Evolutionary conservation across 352 stramenopile genomes (phyloP), one percentile per base, ranked within the genome.

Genomic region (Halophytophthora batemanensis): DNA sequence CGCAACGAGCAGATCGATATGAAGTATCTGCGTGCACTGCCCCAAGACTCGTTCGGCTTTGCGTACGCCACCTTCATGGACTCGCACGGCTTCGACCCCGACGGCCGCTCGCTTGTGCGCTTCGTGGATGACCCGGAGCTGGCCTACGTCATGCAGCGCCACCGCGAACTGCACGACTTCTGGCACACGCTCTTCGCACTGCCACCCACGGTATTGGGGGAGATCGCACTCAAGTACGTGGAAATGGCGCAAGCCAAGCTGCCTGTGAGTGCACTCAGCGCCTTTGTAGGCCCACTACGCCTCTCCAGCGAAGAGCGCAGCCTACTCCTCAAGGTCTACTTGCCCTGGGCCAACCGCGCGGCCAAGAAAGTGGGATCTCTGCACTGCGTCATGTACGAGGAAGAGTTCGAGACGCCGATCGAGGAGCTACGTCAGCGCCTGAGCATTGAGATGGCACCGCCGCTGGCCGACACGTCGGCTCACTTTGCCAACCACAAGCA

Each of bases 161-260:
- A 97, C 70, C 78, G 95, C 41, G 91, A 97, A 69, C 64, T 74
- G 35, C 96, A 99, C 64, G 96, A 99, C 72, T 98, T 98, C 65
- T 98, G 89, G 87, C 96, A 99, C 78, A 93, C 88, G 45, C 73
- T 99, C 12, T 98, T 90, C 37, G 90, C 72, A 5, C 64, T 99
- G 22, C 96, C 96, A 18, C 93, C 96, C 12, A 98, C 91, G 6
- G 90, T 98, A 1, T 69, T 97, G 53, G 96, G 95, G 41, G 97
- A 99, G 71, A 82, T 99, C 55, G 87, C 82, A 21, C 82, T 99
- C 38, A 99, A 99, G 68, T 98, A 94, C 75, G 85, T 99, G 29
- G 97, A 99, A 71, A 77, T 99, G 49, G 86, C 96, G 43, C 96
- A 99, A 66, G 98, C 94, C 1, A 85, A 88, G 28, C 70, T 99